These are phyloP conservation scores for Urtica urens DNA, from an alignment of 306 rosid species.

Conservation along the genomic window DNA sequence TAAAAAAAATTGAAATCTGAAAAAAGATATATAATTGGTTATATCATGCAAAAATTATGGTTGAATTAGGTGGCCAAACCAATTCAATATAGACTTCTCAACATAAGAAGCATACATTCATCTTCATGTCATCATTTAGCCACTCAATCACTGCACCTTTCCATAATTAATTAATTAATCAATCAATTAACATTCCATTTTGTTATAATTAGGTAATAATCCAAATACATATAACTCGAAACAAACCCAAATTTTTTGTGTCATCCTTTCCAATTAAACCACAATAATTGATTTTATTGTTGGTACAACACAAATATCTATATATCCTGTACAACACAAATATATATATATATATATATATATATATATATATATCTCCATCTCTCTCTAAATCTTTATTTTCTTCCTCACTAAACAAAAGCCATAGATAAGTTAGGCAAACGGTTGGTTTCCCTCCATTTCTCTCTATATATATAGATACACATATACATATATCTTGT, in stretches of 20 bases:
- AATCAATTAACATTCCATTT: neutral
- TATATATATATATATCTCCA: too few species aligned
- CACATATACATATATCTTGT: too few species aligned
- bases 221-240: slow-evolving; percentile 1
- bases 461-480: too few species aligned
- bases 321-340: too few species aligned
- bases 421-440: slow-evolving; percentile 63
- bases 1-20: neutral
- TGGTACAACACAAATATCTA: too few species aligned
- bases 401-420: slow-evolving; percentile 39
- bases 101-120: slow-evolving; percentile 14
- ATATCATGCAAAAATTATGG: slow-evolving; percentile 12
- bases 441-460: slow-evolving; percentile 70
- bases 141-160: slow-evolving; percentile 39
- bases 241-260: slow-evolving; percentile 18
- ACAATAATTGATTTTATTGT: too few species aligned
- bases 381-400: slow-evolving; percentile 26
- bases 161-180: slow-evolving; percentile 47
- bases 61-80: slow-evolving; percentile 75
- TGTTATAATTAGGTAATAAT: too few species aligned
- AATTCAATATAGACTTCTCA: slow-evolving; percentile 5
- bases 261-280: slow-evolving; percentile 31
- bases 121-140: neutral
- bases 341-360: too few species aligned
- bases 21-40: neutral